Evolutionary conservation across 306 rosid genomes (phyloP), one percentile per base, ranked within the genome.

Genomic region (Calophaca sinica): DNA sequence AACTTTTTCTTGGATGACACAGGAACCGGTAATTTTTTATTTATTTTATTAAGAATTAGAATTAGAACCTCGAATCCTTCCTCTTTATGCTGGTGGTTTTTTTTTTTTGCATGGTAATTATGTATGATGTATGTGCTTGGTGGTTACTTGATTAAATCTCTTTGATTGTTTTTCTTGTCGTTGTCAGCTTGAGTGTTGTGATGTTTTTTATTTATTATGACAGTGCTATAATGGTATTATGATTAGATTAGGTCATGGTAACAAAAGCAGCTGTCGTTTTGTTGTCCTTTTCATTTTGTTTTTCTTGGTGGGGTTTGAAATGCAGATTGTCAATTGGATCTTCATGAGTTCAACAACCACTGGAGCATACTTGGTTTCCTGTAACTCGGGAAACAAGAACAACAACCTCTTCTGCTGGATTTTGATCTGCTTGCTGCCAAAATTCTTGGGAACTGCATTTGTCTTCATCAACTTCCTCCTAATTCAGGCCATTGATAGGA

Each of bases 311-410:
- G 67, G 70, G 32, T 3, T 67, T 73, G 79, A 12, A 6, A 68
- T 15, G 78, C 91, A 94, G 96, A 82, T 82, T 87, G 90, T 67
- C 51, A 80, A 88, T 88, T 71, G 86, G 81, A 88, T 89, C 97
- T 94, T 94, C 97, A 94, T 94, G 98, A 94, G 80, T 94, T 91
- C 97, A 89, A 86, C 79, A 88, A 70, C 85, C 80, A 68, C 87
- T 83, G 97, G 83, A 82, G 90, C 82, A 86, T 85, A 85, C 84
- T 84, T 82, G 82, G 96, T 94, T 94, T 90, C 98, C 97, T 94
- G 96, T 86, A 72, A 49, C 69, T 84, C 91, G 94, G 98, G 97
- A 91, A 94, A 91, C 98, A 88, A 88, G 83, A 91, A 68, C 89
- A 91, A 71, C 89, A 31, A 45, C 90, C 86, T 87, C 84, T 88